Conservation (phyloP, 345 rosid species). For the Gossypium mustelinum region DNA sequence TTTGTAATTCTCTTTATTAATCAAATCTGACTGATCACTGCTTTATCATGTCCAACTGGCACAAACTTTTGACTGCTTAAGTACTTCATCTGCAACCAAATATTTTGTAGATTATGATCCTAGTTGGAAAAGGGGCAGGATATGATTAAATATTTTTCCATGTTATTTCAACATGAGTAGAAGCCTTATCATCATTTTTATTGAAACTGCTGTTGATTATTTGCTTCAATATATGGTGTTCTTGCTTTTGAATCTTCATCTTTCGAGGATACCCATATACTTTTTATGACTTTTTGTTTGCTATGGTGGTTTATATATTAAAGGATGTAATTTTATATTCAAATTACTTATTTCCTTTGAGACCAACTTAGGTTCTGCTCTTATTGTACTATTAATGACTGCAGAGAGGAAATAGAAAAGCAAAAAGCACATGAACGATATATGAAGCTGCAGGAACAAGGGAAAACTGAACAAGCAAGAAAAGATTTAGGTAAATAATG, state of each 20-base stretch:
- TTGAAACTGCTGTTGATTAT: background rate
- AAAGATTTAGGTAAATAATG: conserved; percentile 65
- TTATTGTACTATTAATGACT: background rate
- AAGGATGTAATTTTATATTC: background rate
- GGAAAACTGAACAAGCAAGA: conserved; percentile 75
- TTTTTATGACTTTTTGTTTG: background rate
- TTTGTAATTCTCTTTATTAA: conserved; percentile 26
- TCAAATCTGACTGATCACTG: conserved; percentile 5
- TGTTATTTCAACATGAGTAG: background rate
- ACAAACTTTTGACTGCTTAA: background rate
- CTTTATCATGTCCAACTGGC: background rate
- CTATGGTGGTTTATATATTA: background rate
- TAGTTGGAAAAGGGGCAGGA: background rate
- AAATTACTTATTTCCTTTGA: background rate
- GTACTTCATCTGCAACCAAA: background rate
- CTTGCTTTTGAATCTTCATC: background rate
- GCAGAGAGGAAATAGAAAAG: conserved; percentile 94
- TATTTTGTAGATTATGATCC: background rate
- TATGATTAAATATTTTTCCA: background rate
- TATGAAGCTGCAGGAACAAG: conserved; percentile 98
- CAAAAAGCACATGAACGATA: conserved; percentile 92
- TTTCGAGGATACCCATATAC: background rate
- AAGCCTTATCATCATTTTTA: background rate
- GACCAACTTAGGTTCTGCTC: background rate
- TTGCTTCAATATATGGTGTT: background rate